phyloP scores from a whole-genome alignment of 495 filamentous ascomycete genomes.

The Talaromyces proteolyticus region DNA sequence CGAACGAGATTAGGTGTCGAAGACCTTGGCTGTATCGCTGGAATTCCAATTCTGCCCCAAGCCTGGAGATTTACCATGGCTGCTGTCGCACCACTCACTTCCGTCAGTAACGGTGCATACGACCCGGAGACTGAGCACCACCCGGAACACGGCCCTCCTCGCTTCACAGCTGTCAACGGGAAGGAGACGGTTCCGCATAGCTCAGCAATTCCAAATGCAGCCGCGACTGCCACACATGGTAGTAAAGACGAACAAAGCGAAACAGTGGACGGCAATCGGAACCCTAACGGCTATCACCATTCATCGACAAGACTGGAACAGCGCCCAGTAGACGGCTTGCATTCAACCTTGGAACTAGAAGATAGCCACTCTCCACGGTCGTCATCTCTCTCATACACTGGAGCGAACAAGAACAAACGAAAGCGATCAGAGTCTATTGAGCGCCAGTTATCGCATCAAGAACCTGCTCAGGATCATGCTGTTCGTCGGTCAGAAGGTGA shows the following conservation, averaged over 20 bases:
- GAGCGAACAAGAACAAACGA: constrained; percentile 25
- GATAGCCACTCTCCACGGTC: constrained; percentile 21
- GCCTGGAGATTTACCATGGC: constrained; percentile 30
- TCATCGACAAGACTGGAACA: constrained; percentile 21
- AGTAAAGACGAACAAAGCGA: constrained; percentile 22
- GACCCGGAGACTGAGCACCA: constrained; percentile 32
- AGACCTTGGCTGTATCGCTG: too few species aligned
- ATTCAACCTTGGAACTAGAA: constrained; percentile 13
- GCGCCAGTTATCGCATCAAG: constrained; percentile 14
- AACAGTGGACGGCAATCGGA: constrained; percentile 10
- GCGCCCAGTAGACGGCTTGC: constrained; percentile 7
- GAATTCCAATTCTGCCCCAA: too few species aligned
- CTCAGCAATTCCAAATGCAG: background rate
- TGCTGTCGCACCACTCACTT: constrained; percentile 28
- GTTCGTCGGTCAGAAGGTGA: constrained; percentile 9
- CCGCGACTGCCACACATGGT: constrained; percentile 12
- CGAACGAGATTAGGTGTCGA: too few species aligned
- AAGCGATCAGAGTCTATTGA: constrained; percentile 36
- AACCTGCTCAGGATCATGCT: constrained; percentile 14
- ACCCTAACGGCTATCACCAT: constrained; percentile 5
- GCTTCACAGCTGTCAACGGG: constrained; percentile 51
- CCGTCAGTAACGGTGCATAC: constrained; percentile 30
- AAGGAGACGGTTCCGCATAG: constrained; percentile 21
- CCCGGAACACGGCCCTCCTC: constrained; percentile 41
- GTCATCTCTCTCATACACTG: constrained; percentile 16